Evolutionary conservation across 1,139 yeast genomes (phyloP), one percentile per base, ranked within the genome.

Genomic region (Nakaseomyces nivariensis): DNA sequence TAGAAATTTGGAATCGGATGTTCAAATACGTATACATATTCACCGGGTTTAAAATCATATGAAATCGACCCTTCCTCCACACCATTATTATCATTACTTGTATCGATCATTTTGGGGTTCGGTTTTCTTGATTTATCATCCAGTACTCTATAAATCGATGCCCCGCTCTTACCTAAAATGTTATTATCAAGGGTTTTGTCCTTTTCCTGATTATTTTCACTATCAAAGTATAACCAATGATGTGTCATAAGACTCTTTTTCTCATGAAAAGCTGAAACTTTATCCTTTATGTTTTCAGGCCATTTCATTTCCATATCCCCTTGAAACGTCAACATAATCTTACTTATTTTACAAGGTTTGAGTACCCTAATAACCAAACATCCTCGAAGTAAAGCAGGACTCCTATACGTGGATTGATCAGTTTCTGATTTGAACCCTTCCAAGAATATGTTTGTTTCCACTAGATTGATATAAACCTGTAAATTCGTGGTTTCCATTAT

Each of bases 251-350:
- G 64, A 51, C 79, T 85, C 53, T 75, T 77, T 26, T 75, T 65
- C 60, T 89, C 97, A 34, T 66, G 62, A 51, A 77, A 80, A 22
- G 72, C 71, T 57, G 38, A 13, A 8, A 81, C 79, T 60, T 84
- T 85, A 0, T 96, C 96, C 0, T 97, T 97, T 36, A 90, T 87
- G 0, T 97, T 97, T 61, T 90, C 97, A 2, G 97, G 97, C 97
- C 97, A 90, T 55, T 89, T 96, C 0, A 97, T 90, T 54, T 84
- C 72, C 43, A 86, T 78, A 1, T 68, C 63, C 1, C 97, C 97
- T 52, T 76, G 75, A 61, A 92, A 82, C 2, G 75, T 70, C 50
- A 92, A 69, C 4, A 71, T 65, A n/a, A 92, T 78, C 33, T 79
- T 66, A 64, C 85, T 87, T 56, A 92, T 72, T 65, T 82, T 87